Evolutionary conservation across 169 alveolate species (phyloP).

Genomic region (Plasmodium malariae): DNA sequence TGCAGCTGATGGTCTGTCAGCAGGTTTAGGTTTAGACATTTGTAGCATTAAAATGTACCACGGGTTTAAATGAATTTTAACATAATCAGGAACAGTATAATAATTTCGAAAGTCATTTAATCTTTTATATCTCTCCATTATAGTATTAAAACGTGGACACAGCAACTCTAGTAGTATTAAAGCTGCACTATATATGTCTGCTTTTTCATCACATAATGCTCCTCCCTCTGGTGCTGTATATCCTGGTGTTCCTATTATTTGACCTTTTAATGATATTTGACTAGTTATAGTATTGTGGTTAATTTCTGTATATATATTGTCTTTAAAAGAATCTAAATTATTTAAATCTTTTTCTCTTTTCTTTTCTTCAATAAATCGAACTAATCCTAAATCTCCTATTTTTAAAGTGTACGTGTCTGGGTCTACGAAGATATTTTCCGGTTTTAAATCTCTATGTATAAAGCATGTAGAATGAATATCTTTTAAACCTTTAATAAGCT

Average conservation of each 20-base stretch:
- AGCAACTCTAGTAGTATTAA: slow-evolving; percentile 89
- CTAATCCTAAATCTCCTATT: slow-evolving; percentile 94
- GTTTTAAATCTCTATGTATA: slow-evolving; percentile 93
- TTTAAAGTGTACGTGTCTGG: slow-evolving; percentile 87
- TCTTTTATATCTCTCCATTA: slow-evolving; percentile 90
- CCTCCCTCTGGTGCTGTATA: slow-evolving; percentile 95
- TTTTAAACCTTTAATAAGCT: slow-evolving; percentile 90
- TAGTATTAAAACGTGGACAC: slow-evolving; percentile 91
- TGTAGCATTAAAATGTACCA: slow-evolving; percentile 88
- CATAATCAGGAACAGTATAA: slow-evolving; percentile 88
- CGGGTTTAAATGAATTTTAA: slow-evolving; percentile 81
- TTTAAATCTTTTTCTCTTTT: slow-evolving; percentile 76
- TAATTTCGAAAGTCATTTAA: slow-evolving; percentile 87
- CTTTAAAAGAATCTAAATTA: slow-evolving; percentile 58
- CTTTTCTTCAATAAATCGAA: slow-evolving; percentile 87
- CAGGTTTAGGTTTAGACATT: slow-evolving; percentile 90
- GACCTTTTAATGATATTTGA: slow-evolving; percentile 88
- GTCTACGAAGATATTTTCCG: slow-evolving; percentile 92
- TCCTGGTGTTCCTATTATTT: slow-evolving; percentile 93
- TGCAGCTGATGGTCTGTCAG: slow-evolving; percentile 90
- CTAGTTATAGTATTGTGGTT: slow-evolving; percentile 74
- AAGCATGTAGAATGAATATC: slow-evolving; percentile 91
- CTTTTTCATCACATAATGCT: slow-evolving; percentile 92
- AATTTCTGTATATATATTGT: slow-evolving; percentile 52
- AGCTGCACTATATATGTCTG: slow-evolving; percentile 92